Base-by-base conservation (phyloP, 257 asterid genomes). In the Scutellaria baicalensis region DNA sequence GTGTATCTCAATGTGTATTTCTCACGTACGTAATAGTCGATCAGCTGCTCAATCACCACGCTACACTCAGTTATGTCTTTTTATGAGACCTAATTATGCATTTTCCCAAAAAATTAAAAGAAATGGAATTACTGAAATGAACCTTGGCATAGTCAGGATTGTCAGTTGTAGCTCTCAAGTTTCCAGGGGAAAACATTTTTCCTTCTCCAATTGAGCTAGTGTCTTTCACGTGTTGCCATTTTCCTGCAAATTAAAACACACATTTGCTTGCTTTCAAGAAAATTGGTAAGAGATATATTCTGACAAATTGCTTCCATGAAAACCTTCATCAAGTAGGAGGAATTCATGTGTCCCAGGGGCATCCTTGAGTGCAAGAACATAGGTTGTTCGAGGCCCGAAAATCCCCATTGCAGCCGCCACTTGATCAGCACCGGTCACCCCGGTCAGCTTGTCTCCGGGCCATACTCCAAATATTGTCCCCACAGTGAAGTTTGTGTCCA, bases 401-500 rank as follows among this genome's bases (percentile, higher is more conserved):
- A 94, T 94, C 27, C 99, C 99, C 99, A 94, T 94, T n/a, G 99
- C 99, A 21, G 99, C 92, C 59, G 99, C 99, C 52, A 82, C 99
- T 79, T 94, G 99, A 5, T 91, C 89, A 50, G 82, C 77, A 40
- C 99, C 97, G 0, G 91, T 88, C 10, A 94, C 87, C 4, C 97
- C 97, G 0, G 92, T 89, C 23, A 93, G 87, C 84, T 93, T 93
- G 83, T 88, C 96, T 18, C 98, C 97, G 0, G 98, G 97, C 98
- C 98, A 93, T 9, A 93, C 97, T 8, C 98, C 98, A 43, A 93
- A 93, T 69, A 93, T 93, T 21, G 98, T 93, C 16, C 97, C 98
- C 13, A 93, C 98, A 0, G 98, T 93, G 87, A 93, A 93, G 82
- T 93, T 93, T 65, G 97, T 93, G 81, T 93, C 98, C 5, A 93